Evolutionary conservation across 1,139 yeast species (phyloP).

Genomic region (Suhomyces ambrosiae): DNA sequence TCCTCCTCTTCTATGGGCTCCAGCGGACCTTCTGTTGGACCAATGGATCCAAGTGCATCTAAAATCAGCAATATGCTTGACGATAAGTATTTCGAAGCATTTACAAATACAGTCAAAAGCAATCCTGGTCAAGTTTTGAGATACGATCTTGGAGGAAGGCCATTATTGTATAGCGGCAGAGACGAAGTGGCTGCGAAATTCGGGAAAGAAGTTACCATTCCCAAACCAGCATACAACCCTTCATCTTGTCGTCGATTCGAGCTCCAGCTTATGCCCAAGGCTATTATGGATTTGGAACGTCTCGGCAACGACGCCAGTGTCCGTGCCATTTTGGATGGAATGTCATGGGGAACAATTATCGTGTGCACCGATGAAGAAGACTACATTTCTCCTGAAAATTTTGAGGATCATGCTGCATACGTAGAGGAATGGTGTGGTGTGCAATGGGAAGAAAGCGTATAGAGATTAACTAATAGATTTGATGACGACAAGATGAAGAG

Average conservation of each 20-base stretch:
- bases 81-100: slow-evolving; percentile 78
- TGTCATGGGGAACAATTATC: slow-evolving; percentile 97
- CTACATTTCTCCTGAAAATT: slow-evolving; percentile 55
- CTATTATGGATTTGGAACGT: slow-evolving; percentile 78
- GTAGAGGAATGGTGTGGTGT: slow-evolving; percentile 91
- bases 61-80: slow-evolving; percentile 59
- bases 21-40: slow-evolving; percentile 22
- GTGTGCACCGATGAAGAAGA: slow-evolving; percentile 83
- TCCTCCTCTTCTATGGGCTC: slow-evolving; percentile 23
- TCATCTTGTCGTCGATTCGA: slow-evolving; percentile 70
- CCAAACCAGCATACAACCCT: slow-evolving; percentile 62
- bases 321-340: slow-evolving; percentile 63
- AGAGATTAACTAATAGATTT: slow-evolving; percentile 4
- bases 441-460: slow-evolving; percentile 81
- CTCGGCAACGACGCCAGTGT: slow-evolving; percentile 33
- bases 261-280: slow-evolving; percentile 91
- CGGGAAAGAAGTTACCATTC: slow-evolving; percentile 29
- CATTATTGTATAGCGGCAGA: slow-evolving; percentile 69
- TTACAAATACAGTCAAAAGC: slow-evolving; percentile 70
- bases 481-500: no score
- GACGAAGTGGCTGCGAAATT: slow-evolving; percentile 55
- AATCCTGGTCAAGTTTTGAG: slow-evolving; percentile 87
- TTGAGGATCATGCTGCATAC: slow-evolving; percentile 68
- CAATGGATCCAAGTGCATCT: slow-evolving; percentile 38
- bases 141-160: slow-evolving; percentile 74